phyloP scores from a whole-genome alignment of 768 basidiomycete species.

The Leccinum subtestaceum region DNA sequence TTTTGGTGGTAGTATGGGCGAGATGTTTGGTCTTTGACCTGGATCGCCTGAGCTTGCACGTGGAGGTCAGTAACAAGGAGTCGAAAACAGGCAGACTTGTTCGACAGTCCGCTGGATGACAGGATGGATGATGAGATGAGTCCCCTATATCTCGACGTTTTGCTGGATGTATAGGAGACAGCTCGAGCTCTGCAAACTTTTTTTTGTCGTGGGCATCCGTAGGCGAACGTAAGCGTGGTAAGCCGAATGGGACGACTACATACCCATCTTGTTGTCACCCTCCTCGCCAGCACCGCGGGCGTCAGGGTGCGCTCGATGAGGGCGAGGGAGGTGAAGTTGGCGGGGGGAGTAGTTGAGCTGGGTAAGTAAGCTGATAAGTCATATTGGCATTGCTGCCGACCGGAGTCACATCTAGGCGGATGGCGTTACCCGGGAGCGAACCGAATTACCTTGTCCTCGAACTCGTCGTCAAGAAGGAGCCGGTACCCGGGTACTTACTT shows the following conservation, averaged over 20 bases:
- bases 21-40: conserved; percentile 69
- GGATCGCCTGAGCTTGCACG: conserved; percentile 39
- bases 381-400: too few relatives aligned
- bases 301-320: too few relatives aligned
- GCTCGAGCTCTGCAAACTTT: conserved; percentile 96
- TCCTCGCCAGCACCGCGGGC: conserved; percentile 74
- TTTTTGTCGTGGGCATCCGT: conserved; percentile 93
- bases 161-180: conserved; percentile 96
- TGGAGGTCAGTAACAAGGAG: conserved; percentile 14
- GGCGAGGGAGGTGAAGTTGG: too few relatives aligned
- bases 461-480: too few relatives aligned
- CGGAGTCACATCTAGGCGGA: too few relatives aligned
- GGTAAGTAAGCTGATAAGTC: too few relatives aligned
- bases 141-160: conserved; percentile 98
- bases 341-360: too few relatives aligned
- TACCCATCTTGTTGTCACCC: conserved; percentile 79
- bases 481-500: too few relatives aligned
- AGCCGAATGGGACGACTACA: conserved; percentile 20
- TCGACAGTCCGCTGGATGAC: conserved; percentile 85
- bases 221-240: neutral
- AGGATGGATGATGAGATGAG: conserved; percentile 88
- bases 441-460: too few relatives aligned
- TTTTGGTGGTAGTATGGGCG: conserved; percentile 62
- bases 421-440: too few relatives aligned
- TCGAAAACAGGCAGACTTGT: conserved; percentile 37